A percentile compares a stretch with the other conserved stretches of the same genome.
phyloP scores from a whole-genome alignment of 2,329 filamentous ascomycete genomes.

The Byssoonygena ceratinophila region DNA sequence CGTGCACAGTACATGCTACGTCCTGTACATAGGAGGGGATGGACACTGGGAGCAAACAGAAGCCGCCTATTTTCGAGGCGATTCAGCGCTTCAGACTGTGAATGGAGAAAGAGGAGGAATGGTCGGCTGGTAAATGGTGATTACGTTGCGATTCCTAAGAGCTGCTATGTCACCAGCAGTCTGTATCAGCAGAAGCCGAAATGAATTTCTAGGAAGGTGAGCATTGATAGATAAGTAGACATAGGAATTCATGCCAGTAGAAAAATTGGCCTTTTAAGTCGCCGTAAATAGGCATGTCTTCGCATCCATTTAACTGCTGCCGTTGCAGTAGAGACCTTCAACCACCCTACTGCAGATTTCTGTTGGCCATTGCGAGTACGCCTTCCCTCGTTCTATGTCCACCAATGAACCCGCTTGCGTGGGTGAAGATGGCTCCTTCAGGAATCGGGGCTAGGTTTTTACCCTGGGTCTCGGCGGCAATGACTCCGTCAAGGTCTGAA shows the following conservation, averaged over 20 bases:
- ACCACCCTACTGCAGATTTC: constrained; percentile 23
- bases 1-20: not conserved
- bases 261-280: not conserved
- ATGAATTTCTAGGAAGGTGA: too few species aligned
- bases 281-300: not conserved
- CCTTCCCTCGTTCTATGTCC: constrained; percentile 89
- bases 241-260: not conserved
- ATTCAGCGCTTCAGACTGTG: too few species aligned
- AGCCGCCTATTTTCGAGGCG: not conserved
- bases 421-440: constrained; percentile 71
- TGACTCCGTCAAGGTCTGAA: constrained; percentile 60
- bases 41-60: not conserved
- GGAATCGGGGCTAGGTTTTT: constrained; percentile 31
- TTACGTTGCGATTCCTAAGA: too few species aligned
- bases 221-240: not conserved
- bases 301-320: not conserved
- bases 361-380: constrained; percentile 65
- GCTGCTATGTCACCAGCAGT: too few species aligned
- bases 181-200: too few species aligned
- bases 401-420: constrained; percentile 91
- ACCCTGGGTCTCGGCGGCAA: constrained; percentile 33
- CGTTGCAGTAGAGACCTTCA: not conserved
- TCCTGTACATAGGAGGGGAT: not conserved
- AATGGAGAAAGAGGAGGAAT: too few species aligned
- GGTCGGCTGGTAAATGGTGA: too few species aligned